phyloP scores from a whole-genome alignment of 2,329 filamentous ascomycete genomes.

The Fusarium tanahbumbuense region DNA sequence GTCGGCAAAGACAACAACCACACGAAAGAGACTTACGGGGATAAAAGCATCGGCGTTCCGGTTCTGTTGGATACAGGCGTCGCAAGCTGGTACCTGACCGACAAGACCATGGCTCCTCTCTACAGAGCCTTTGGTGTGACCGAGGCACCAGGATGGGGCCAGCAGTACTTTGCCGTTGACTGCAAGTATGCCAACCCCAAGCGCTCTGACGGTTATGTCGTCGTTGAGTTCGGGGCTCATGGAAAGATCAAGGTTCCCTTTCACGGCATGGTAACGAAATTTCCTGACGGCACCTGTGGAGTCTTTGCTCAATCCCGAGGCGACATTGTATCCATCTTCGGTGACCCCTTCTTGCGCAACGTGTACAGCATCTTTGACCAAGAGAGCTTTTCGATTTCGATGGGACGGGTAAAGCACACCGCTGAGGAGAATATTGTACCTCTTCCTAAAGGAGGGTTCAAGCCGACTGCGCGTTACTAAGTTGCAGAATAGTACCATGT shows the following conservation, averaged over 20 bases:
- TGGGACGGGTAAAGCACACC: background rate
- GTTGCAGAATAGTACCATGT: background rate
- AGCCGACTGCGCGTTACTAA: background rate
- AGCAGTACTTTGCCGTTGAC: background rate
- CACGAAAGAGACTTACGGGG: background rate
- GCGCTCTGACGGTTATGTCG: background rate
- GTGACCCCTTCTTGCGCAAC: conserved; percentile 6
- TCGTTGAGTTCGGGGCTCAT: background rate
- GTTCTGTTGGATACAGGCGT: background rate
- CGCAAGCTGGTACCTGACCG: background rate
- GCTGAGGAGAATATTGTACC: conserved; percentile 1
- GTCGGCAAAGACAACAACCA: background rate
- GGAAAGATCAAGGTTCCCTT: conserved; percentile 2
- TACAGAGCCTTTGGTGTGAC: background rate
- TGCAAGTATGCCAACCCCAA: conserved; percentile 3
- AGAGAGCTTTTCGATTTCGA: background rate
- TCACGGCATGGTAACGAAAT: background rate
- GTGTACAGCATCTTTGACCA: conserved; percentile 17
- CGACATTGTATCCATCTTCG: background rate
- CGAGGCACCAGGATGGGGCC: background rate
- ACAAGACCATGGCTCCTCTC: background rate
- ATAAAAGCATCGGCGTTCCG: background rate
- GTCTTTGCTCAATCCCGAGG: background rate
- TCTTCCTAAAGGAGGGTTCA: background rate
- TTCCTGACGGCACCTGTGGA: background rate